These are phyloP conservation scores for Zymoseptoria crescenta DNA, from an alignment of 2,329 filamentous ascomycete species.

Conservation along the genomic window DNA sequence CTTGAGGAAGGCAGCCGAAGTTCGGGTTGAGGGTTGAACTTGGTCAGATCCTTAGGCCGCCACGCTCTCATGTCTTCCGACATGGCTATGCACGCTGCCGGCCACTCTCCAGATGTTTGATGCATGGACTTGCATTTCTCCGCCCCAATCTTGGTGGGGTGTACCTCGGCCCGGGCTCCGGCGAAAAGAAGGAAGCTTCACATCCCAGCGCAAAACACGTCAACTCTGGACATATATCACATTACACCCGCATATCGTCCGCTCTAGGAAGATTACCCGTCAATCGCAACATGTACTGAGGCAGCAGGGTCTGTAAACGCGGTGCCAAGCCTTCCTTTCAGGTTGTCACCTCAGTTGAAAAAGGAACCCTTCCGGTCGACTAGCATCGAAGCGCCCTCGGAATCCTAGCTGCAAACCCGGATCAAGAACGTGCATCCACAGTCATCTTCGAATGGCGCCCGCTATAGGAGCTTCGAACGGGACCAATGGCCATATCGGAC, in stretches of 20 bases:
- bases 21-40: constrained; percentile 20
- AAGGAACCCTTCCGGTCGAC: background rate
- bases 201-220: background rate
- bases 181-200: background rate
- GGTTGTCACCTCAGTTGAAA: background rate
- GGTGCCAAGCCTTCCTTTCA: too few relatives aligned
- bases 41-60: background rate
- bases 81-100: background rate
- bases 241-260: background rate
- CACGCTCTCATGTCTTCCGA: background rate
- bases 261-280: background rate
- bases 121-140: background rate
- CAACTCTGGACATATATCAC: background rate
- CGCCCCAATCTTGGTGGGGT: background rate
- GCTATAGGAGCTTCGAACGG: background rate
- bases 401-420: background rate
- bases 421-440: background rate
- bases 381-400: background rate
- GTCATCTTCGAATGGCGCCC: background rate
- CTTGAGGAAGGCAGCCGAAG: constrained; percentile 41
- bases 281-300: background rate
- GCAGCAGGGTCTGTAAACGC: too few relatives aligned
- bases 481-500: background rate
- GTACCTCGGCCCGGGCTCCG: background rate
- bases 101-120: background rate